Evolutionary conservation across 2,329 filamentous ascomycete genomes (phyloP).

Genomic region (Endoconidiophora polonica): DNA sequence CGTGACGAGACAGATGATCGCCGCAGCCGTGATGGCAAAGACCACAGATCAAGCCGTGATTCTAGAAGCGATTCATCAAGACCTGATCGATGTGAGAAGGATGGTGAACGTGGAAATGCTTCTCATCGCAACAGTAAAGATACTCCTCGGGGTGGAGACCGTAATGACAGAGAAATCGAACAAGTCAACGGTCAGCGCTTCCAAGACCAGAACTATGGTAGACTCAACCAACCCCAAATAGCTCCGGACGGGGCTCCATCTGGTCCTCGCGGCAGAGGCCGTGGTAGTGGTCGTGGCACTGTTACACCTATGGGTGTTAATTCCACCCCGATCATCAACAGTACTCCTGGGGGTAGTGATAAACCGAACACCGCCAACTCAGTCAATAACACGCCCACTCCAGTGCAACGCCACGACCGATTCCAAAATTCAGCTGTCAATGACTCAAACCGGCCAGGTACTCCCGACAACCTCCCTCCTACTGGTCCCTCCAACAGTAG

Average conservation of each 20-base stretch:
- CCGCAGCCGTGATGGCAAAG: slow-evolving; percentile 17
- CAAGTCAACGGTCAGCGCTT: slow-evolving; percentile 36
- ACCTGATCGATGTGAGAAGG: slow-evolving; percentile 23
- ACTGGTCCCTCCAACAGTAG: slow-evolving; percentile 5
- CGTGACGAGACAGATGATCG: slow-evolving; percentile 9
- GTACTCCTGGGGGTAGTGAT: neutral
- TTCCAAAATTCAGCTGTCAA: neutral
- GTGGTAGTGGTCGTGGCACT: neutral
- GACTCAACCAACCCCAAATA: slow-evolving; percentile 3
- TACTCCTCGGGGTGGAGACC: slow-evolving; percentile 1
- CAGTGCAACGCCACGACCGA: slow-evolving; percentile 8
- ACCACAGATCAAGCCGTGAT: slow-evolving; percentile 16
- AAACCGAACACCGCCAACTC: neutral
- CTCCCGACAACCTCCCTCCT: slow-evolving; percentile 1
- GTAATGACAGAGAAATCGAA: slow-evolving; percentile 15
- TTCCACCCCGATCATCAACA: neutral
- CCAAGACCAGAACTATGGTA: slow-evolving; percentile 23
- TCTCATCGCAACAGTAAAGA: slow-evolving; percentile 15
- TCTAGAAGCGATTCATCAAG: slow-evolving; percentile 34
- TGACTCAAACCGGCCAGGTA: neutral
- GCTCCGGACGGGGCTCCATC: slow-evolving; percentile 14
- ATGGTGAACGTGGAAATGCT: slow-evolving; percentile 20
- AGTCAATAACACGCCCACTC: neutral
- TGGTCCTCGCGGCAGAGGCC: slow-evolving; percentile 16
- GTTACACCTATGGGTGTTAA: neutral